A percentile compares a stretch with the other conserved stretches of the same genome.
Evolutionary conservation across 192 early-diverging fungal species (phyloP).

Genomic region (Haplosporangium gracile): DNA sequence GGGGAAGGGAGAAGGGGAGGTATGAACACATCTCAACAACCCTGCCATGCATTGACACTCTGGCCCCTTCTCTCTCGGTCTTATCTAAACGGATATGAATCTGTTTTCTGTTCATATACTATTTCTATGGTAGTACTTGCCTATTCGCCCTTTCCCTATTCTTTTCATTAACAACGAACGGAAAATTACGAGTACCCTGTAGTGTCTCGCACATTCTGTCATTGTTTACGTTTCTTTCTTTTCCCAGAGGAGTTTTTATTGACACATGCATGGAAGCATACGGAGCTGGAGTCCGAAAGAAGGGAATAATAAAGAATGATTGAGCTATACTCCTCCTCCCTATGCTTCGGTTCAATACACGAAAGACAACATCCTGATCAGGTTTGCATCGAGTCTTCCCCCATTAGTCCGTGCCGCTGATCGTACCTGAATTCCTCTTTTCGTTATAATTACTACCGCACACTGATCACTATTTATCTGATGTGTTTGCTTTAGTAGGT

Average conservation of each 20-base stretch:
- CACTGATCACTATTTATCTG: background rate
- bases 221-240: background rate
- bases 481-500: conserved; percentile 3
- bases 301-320: background rate
- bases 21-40: background rate
- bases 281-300: background rate
- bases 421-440: background rate
- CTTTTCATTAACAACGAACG: background rate
- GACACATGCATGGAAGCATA: background rate
- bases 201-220: background rate
- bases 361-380: background rate
- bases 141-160: background rate
- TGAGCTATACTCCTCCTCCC: background rate
- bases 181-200: background rate
- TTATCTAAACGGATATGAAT: background rate
- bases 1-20: background rate
- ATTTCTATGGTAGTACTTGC: background rate
- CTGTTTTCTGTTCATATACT: no score
- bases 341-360: background rate
- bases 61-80: background rate
- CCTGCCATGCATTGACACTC: background rate
- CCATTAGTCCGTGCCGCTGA: background rate
- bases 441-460: background rate
- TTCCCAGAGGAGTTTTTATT: background rate
- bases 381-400: no score